These are phyloP conservation scores for Malus hybrid DNA, from an alignment of 331 rosid genomes.

Conservation along the genomic window DNA sequence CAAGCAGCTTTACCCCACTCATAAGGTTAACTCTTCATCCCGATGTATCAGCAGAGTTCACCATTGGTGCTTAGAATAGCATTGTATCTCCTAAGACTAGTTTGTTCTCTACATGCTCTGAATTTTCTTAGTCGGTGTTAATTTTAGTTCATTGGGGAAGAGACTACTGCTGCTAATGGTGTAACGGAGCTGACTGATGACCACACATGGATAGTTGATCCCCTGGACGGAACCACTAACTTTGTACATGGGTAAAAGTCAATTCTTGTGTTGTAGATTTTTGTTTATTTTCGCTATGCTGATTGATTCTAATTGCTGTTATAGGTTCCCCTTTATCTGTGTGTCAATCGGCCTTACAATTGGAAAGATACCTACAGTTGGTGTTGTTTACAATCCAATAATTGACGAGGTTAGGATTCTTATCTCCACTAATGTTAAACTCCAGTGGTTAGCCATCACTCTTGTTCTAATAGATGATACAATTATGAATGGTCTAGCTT, in stretches of 20 bases:
- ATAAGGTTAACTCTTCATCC: conserved; percentile 47
- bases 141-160: conserved; percentile 88
- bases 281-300: neutral
- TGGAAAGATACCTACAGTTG: conserved; percentile 69
- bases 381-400: conserved; percentile 97
- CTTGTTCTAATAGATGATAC: neutral
- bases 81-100: neutral
- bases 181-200: conserved; percentile 76
- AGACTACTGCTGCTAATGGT: conserved; percentile 89
- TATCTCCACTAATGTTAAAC: neutral
- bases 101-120: neutral
- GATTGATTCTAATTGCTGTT: neutral
- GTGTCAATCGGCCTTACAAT: conserved; percentile 95
- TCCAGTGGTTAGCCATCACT: neutral
- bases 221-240: conserved; percentile 96
- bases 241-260: conserved; percentile 84
- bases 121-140: conserved; percentile 5
- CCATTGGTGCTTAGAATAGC: neutral
- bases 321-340: conserved; percentile 88
- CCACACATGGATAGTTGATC: conserved; percentile 97
- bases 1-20: conserved; percentile 68
- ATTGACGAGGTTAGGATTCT: conserved; percentile 64
- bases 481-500: neutral
- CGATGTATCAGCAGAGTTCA: neutral
- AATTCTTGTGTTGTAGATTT: conserved; percentile 11